phyloP scores from a whole-genome alignment of 139 green algal species.

The Chlamydomonas incerta region DNA sequence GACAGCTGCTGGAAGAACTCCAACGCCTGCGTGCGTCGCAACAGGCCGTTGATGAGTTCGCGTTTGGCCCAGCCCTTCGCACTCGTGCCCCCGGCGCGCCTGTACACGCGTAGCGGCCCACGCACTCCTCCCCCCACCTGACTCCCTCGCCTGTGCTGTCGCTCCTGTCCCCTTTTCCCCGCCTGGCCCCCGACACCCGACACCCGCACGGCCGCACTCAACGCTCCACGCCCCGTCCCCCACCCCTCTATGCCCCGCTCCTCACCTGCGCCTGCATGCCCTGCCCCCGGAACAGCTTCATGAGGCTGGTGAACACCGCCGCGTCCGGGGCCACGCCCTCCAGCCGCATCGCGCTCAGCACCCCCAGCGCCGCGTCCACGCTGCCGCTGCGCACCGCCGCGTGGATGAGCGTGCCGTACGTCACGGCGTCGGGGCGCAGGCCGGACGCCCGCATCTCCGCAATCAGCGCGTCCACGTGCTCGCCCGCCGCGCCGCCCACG shows the following conservation, averaged over 20 bases:
- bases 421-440: constrained; percentile 30
- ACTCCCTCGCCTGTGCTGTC: too few species aligned
- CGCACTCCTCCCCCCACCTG: too few species aligned
- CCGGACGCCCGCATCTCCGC: constrained; percentile 26
- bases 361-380: constrained; percentile 39
- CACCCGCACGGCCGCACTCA: too few species aligned
- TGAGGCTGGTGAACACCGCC: constrained; percentile 62
- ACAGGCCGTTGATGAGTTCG: too few species aligned
- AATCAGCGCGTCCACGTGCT: constrained; percentile 7
- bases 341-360: constrained; percentile 51
- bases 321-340: constrained; percentile 55
- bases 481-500: constrained; percentile 2
- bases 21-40: too few species aligned
- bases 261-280: constrained; percentile 32
- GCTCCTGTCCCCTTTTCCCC: too few species aligned
- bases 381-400: constrained; percentile 46
- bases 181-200: too few species aligned
- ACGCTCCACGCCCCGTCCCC: too few species aligned
- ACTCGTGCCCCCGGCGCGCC: too few species aligned
- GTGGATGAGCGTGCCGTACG: constrained; percentile 67
- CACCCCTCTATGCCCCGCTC: too few species aligned
- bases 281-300: constrained; percentile 42
- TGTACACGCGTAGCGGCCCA: too few species aligned
- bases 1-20: constrained; percentile 64
- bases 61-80: too few species aligned